Percentiles rank a stretch among this genome's conserved stretches.
phyloP scores from a whole-genome alignment of 768 basidiomycete genomes.

The Russula sp. region DNA sequence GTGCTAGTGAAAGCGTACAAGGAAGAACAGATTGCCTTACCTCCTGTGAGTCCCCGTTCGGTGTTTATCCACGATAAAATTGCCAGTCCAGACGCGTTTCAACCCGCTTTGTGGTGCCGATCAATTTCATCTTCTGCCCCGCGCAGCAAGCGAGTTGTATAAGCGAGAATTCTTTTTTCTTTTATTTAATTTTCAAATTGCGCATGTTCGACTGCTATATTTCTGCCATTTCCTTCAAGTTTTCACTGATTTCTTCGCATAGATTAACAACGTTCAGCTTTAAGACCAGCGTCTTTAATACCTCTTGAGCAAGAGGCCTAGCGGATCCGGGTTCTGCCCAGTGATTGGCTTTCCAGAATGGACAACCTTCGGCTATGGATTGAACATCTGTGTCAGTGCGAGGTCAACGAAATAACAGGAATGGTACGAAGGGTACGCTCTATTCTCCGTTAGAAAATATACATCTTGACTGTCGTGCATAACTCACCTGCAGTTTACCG shows the following conservation, averaged over 20 bases:
- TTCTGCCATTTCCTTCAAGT: no score
- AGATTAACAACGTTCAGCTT: not conserved
- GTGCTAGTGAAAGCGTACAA: not conserved
- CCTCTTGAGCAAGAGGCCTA: conserved; percentile 51
- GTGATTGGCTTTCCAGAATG: conserved; percentile 60
- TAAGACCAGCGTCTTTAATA: conserved; percentile 38
- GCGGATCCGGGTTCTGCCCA: conserved; percentile 76
- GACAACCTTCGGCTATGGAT: conserved; percentile 45
- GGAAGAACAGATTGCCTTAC: not conserved
- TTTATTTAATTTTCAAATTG: not conserved
- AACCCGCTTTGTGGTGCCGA: not conserved
- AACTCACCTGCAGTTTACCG: conserved; percentile 44
- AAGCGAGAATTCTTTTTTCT: not conserved
- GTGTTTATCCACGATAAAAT: not conserved
- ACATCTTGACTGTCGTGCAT: not conserved
- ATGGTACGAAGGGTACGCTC: conserved; percentile 30
- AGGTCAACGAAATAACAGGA: no score
- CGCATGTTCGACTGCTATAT: not conserved
- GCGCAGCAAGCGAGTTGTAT: not conserved
- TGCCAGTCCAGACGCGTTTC: not conserved
- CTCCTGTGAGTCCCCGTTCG: not conserved
- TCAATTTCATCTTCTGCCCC: not conserved
- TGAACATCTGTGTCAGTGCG: not conserved
- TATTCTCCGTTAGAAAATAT: conserved; percentile 30
- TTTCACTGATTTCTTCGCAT: not conserved